Base-by-base conservation (phyloP, 1,284 basidiomycete genomes). In the Cryptococcus deneoformans region DNA sequence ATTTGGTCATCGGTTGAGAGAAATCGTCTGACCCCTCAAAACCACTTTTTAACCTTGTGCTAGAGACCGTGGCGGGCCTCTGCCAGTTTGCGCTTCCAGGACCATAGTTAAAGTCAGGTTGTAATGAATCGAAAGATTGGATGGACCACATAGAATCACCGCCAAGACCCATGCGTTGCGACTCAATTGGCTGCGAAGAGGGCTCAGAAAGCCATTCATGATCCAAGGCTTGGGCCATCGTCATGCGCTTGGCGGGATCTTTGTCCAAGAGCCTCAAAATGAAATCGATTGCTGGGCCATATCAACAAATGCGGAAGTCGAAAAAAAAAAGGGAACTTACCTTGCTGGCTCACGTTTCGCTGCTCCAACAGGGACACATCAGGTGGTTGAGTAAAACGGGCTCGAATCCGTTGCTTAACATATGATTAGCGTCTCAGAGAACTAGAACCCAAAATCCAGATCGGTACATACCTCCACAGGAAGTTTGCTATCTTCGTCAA, bases 191-290 rank as follows among this genome's bases (percentile, higher is more conserved):
- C 40, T 65, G 66, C 1, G 71, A 70, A 0, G 68, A 61, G 6
- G 68, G 64, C 2, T 59, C 68, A 11, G 67, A 52, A 1, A 95
- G 79, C 89, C 89, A 90, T 1, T 82, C 81, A 64, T 91, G 87
- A 0, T 75, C 40, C 3, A 86, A 80, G 0, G 87, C 87, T 5
- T 82, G 78, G 2, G 75, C 69, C 56, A 87, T 80, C 3, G 56
- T 81, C 80, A 89, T 83, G 35, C 88, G 83, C 16, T 70, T 60
- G 0, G 61, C 55, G 0, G 87, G 86, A 56, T 85, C 79, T 47
- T 77, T 75, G 34, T 82, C 80, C 9, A 87, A 77, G 2, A 86
- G 75, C 0, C 73, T 62, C 3, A 63, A 57, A 48, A 86, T 79
- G 63, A 86, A 86, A 57, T 82, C 78, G 35, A 77, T 70, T 12